Evolutionary conservation across 2,329 filamentous ascomycete genomes (phyloP), one percentile per base, ranked within the genome.

Genomic region (Microcyclospora tardicrescens): DNA sequence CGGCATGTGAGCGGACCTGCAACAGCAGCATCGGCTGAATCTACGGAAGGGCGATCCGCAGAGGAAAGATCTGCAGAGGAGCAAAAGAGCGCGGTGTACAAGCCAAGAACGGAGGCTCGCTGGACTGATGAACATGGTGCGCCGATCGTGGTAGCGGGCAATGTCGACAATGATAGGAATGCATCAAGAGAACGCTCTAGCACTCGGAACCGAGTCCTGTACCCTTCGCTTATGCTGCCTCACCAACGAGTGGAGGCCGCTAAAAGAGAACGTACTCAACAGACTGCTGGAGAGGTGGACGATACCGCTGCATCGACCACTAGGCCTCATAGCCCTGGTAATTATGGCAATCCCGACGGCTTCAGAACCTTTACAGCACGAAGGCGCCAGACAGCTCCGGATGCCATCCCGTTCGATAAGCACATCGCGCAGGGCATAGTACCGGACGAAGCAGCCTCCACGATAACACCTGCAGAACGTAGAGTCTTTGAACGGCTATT

Each of bases 401-500:
- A 32, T n/a, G 12, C 12, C 30, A 32, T 32, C 4, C 30, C 30
- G 6, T 32, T 32, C 10, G 30, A 32, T 32, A 32, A 5, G 30
- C 4, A 10, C 14, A 24, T 5, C 8, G 19, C 19, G 8, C 19
- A 24, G 8, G 19, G 19, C 19, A 24, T 5, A 5, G 19, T 35
- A 12, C 6, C 36, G 16, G 38, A 43, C 16, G 16, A 34, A 8
- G 36, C 29, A 16, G 39, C 36, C 10, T 44, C 45, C 1, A 49
- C 46, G 24, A 43, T 49, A 33, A 49, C 46, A 16, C 46, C 46
- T 5, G 13, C 34, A n/a, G 46, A 49, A 35, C 28, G 35, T 14
- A 42, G 40, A 29, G 40, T 37, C 2, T 49, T 49, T 29, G 42
- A 49, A 37, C 41, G 42, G 19, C 38, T 49, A 10, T 43, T 48